These are phyloP conservation scores for Porphyra umbilicalis DNA, from an alignment of 31 red algal species.

Conservation along the genomic window DNA sequence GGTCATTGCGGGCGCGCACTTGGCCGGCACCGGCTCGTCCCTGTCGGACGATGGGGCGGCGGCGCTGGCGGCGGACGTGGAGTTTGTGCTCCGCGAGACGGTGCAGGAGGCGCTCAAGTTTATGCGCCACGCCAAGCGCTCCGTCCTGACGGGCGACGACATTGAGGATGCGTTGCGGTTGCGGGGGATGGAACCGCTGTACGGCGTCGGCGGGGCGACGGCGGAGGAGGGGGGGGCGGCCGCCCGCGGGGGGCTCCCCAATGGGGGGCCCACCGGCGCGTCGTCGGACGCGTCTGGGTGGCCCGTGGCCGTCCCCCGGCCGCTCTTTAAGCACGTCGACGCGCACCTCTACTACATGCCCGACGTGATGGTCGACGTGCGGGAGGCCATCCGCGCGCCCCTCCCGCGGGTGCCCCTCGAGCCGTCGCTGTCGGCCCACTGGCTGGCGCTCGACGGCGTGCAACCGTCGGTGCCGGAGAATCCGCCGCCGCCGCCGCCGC, in stretches of 20 bases:
- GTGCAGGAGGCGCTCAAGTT: conserved; percentile 92
- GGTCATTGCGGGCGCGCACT: conserved; percentile 43
- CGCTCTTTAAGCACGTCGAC: conserved; percentile 33
- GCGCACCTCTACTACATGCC: conserved; percentile 45
- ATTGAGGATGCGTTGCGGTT: conserved; percentile 72
- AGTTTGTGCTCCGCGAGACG: conserved; percentile 80
- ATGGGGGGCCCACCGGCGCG: conserved; percentile 3
- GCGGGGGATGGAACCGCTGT: conserved; percentile 71
- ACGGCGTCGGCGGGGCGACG: conserved; percentile 39
- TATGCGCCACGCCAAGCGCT: conserved; percentile 91
- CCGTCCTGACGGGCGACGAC: conserved; percentile 39
- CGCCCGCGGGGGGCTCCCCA: background rate
- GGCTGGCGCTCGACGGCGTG: conserved; percentile 83
- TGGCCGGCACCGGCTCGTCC: conserved; percentile 14
- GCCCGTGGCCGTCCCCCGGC: background rate
- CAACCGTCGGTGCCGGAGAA: conserved; percentile 86
- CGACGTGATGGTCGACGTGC: conserved; percentile 53
- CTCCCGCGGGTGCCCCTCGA: conserved; percentile 69
- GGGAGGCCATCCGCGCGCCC: conserved; percentile 31
- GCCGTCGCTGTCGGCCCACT: conserved; percentile 55
- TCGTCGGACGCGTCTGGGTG: background rate
- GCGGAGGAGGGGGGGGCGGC: background rate
- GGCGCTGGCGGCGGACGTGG: conserved; percentile 59
- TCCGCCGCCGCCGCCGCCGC: conserved; percentile 7
- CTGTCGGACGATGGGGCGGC: conserved; percentile 24